Percentiles rank a stretch among this genome's conserved stretches.
These are phyloP conservation scores for Lepidium sativum DNA, from an alignment of 345 rosid genomes.

Conservation along the genomic window DNA sequence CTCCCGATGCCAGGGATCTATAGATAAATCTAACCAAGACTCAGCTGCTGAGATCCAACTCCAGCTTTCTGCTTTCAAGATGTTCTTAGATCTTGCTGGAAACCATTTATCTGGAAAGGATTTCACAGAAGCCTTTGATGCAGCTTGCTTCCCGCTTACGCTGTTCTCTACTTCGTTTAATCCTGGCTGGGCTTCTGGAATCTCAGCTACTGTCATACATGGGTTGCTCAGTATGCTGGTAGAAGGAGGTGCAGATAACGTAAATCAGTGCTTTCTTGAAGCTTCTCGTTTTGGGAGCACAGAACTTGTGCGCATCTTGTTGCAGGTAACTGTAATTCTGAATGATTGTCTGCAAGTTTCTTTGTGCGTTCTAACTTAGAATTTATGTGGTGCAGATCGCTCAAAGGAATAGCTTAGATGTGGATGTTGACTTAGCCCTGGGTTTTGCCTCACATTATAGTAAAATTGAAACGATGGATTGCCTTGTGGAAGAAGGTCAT, in stretches of 20 bases:
- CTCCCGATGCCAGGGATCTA: constrained; percentile 68
- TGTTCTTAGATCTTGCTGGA: constrained; percentile 81
- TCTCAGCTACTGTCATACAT: constrained; percentile 75
- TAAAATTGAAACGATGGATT: constrained; percentile 93
- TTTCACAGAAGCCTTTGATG: constrained; percentile 98
- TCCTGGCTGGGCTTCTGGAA: constrained; percentile 96
- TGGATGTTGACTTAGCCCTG: constrained; percentile 88
- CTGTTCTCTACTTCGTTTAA: constrained; percentile 85
- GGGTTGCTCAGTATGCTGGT: constrained; percentile 87
- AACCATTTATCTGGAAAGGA: constrained; percentile 89
- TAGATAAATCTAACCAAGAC: constrained; percentile 52
- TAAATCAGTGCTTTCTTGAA: constrained; percentile 93
- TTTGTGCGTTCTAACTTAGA: background rate
- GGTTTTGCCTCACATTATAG: constrained; percentile 93
- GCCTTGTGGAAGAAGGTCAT: constrained; percentile 94
- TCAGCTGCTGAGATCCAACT: constrained; percentile 84
- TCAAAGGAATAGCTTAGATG: constrained; percentile 93
- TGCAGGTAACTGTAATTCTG: constrained; percentile 49
- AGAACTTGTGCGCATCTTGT: constrained; percentile 86
- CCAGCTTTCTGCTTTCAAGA: constrained; percentile 88
- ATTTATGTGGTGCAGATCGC: constrained; percentile 55
- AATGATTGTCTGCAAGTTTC: background rate
- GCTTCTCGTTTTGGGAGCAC: constrained; percentile 99
- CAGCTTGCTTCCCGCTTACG: constrained; percentile 95
- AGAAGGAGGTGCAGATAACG: constrained; percentile 95